A percentile compares a stretch with the other conserved stretches of the same genome.
Conservation (phyloP, 2,329 filamentous ascomycete species). For the Rugonectria rugulosa region DNA sequence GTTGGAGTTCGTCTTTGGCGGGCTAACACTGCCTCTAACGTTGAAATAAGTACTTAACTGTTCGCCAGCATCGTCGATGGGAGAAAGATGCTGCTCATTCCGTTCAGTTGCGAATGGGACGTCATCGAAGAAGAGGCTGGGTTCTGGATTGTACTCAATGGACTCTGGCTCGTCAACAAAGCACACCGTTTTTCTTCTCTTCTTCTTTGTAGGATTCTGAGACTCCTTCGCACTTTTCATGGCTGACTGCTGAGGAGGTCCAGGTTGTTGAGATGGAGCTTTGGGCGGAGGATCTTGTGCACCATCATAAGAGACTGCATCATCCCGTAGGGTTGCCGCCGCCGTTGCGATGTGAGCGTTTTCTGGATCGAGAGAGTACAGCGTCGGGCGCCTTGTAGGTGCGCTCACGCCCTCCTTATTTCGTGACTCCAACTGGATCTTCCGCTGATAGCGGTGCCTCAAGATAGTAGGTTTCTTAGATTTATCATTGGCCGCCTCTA, state of each 20-base stretch:
- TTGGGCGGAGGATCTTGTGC: constrained; percentile 16
- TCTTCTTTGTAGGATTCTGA: constrained; percentile 22
- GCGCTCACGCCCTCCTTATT: constrained; percentile 52
- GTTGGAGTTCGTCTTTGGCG: constrained; percentile 1
- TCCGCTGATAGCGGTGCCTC: constrained; percentile 44
- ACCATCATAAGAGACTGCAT: neutral
- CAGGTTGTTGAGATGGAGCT: neutral
- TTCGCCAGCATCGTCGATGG: neutral
- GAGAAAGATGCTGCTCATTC: neutral
- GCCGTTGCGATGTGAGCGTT: neutral
- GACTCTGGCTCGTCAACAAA: constrained; percentile 31
- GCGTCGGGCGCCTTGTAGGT: constrained; percentile 42
- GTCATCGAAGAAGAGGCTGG: constrained; percentile 35
- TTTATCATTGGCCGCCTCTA: constrained; percentile 50
- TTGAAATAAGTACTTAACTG: neutral
- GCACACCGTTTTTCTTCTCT: constrained; percentile 38
- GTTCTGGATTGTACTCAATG: constrained; percentile 27
- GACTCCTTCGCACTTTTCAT: neutral
- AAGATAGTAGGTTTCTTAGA: constrained; percentile 52
- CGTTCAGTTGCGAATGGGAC: neutral
- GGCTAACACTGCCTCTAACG: neutral
- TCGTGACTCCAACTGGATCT: constrained; percentile 52
- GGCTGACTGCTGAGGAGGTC: no score
- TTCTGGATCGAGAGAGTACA: no score
- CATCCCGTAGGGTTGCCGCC: neutral